Base-by-base conservation (phyloP, 2,329 filamentous ascomycete genomes). In the Fonsecaea pedrosoi region DNA sequence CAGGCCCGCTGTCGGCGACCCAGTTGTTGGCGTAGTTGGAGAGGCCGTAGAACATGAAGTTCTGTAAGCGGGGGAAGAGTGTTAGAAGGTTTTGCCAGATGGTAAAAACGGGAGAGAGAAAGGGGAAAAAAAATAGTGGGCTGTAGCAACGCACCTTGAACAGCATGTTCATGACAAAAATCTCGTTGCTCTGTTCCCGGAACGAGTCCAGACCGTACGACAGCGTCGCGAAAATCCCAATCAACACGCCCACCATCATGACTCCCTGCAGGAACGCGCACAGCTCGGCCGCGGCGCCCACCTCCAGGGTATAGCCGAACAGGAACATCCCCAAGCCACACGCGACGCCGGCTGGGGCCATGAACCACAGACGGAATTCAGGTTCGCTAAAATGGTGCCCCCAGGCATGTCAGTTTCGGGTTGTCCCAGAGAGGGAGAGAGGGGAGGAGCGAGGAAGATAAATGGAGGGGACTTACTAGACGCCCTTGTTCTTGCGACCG, bases 401-500 rank as follows among this genome's bases (percentile, higher is more conserved):
- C 25, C n/a, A 42, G 30, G 38, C n/a, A 53, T n/a, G 45, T 53
- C 58, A 54, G 50, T 15, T 15, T 34, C 2, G 13, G 35, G 15
- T 34, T 30, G 32, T 37, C 30, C 7, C 21, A 8, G 21, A 35
- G 54, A 18, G 10, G 9, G 30, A 25, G 15, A 15, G n/a, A 12
- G 5, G 34, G 5, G 34, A 58, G 15, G 34, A 5, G 30, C 32
- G 54, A 12, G 54, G 25, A 25, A 35, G 40, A 37, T n/a, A 59
- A 63, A 55, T n/a, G n/a, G 35, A 15, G 8, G 15, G 8, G 48
- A 72, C 72, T 53, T 69, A 74, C 72, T 77, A 71, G 64, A 80
- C 75, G 45, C 81, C 81, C 37, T 77, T 74, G 70, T 82, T 82
- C 38, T 79, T 77, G 4, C 78, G 75, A 0, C 81, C 80, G 1